phyloP scores from a whole-genome alignment of 371 early-diverging fungal genomes.

The Chytridium lagenaria region DNA sequence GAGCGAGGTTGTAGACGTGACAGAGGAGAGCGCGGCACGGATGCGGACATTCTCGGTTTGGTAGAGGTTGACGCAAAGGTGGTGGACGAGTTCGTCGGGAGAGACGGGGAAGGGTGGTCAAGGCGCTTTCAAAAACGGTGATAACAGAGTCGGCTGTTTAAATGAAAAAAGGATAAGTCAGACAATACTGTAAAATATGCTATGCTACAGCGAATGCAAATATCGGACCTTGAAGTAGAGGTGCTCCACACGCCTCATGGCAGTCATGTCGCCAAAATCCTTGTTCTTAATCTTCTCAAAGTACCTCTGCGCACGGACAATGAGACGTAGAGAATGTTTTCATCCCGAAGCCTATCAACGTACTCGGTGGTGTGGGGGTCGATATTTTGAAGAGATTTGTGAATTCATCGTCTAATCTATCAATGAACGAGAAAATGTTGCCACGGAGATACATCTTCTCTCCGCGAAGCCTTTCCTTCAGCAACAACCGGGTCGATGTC shows the following conservation, averaged over 20 bases:
- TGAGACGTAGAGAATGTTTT: conserved; percentile 84
- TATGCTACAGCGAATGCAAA: too few relatives aligned
- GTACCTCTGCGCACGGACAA: conserved; percentile 88
- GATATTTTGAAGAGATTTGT: conserved; percentile 89
- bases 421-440: conserved; percentile 86
- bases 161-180: background rate
- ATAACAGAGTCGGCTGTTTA: conserved; percentile 64
- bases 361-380: conserved; percentile 97
- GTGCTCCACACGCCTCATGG: conserved; percentile 92
- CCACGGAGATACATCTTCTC: conserved; percentile 74
- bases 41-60: conserved; percentile 81
- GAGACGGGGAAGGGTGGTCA: conserved; percentile 18
- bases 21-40: conserved; percentile 96
- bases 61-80: conserved; percentile 88
- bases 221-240: conserved; percentile 84
- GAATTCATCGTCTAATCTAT: conserved; percentile 97
- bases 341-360: conserved; percentile 91
- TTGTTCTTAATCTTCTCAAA: conserved; percentile 57
- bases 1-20: conserved; percentile 95
- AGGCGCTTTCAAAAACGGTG: conserved; percentile 53
- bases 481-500: conserved; percentile 39
- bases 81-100: conserved; percentile 70
- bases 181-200: background rate
- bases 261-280: conserved; percentile 65
- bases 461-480: conserved; percentile 45